phyloP scores from a whole-genome alignment of 1,284 basidiomycete species.

The Mycena citricolor region DNA sequence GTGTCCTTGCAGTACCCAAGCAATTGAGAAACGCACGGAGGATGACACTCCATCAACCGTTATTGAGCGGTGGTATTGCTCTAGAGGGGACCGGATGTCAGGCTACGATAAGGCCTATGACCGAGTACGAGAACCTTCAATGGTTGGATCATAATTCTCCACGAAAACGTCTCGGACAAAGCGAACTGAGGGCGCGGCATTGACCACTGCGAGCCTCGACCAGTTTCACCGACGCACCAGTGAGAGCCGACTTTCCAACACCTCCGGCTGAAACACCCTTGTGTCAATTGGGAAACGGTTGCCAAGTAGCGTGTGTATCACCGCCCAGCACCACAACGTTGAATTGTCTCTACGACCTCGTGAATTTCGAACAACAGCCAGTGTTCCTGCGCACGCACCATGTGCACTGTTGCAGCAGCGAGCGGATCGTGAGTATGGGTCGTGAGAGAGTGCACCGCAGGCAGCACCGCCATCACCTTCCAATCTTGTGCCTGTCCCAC shows the following conservation, averaged over 20 bases:
- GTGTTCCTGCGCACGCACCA: slow-evolving; percentile 16
- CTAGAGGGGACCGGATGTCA: slow-evolving; percentile 35
- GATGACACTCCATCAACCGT: slow-evolving; percentile 61
- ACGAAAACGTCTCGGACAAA: slow-evolving; percentile 75
- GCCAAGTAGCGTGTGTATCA: slow-evolving; percentile 33
- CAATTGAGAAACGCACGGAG: slow-evolving; percentile 41
- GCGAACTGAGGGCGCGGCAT: slow-evolving; percentile 47
- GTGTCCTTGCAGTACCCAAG: slow-evolving; percentile 17
- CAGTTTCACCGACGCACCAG: slow-evolving; percentile 36
- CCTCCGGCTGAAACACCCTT: slow-evolving; percentile 58
- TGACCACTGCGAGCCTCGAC: slow-evolving; percentile 4
- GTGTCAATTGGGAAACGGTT: slow-evolving; percentile 10
- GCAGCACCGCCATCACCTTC: not conserved
- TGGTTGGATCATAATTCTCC: slow-evolving; percentile 79
- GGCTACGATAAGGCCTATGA: slow-evolving; percentile 4
- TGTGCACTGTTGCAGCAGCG: slow-evolving; percentile 1
- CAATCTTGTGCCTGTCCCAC: not conserved
- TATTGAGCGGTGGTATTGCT: slow-evolving; percentile 63
- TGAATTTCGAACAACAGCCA: slow-evolving; percentile 40
- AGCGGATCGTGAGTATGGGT: not conserved
- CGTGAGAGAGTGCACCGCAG: slow-evolving; percentile 24
- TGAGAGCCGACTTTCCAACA: slow-evolving; percentile 81
- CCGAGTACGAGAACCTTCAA: slow-evolving; percentile 58
- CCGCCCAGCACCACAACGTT: slow-evolving; percentile 79
- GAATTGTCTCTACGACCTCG: slow-evolving; percentile 62